Percentiles rank a stretch among this genome's conserved stretches.
phyloP scores from a whole-genome alignment of 345 rosid genomes.

The Linum trigynum region DNA sequence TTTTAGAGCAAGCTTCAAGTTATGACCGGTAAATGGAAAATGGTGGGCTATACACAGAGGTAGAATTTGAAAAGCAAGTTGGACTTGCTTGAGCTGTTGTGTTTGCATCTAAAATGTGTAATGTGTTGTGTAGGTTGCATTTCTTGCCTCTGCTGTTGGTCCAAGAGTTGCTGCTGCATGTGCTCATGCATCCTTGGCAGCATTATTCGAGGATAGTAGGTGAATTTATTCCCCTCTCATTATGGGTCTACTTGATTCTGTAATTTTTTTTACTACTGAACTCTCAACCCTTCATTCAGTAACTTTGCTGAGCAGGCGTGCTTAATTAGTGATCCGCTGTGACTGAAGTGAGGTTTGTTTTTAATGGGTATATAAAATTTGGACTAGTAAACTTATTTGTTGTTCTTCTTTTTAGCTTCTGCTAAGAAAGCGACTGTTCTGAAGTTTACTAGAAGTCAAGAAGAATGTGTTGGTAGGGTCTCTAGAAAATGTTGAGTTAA shows the following conservation, averaged over 20 bases:
- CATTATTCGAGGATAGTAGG: conserved; percentile 68
- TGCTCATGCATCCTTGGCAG: conserved; percentile 89
- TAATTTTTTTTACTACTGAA: too few species aligned
- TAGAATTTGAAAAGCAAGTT: background rate
- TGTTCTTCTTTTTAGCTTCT: too few species aligned
- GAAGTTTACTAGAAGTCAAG: too few species aligned
- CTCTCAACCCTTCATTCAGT: background rate
- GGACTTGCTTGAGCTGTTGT: background rate
- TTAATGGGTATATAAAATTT: too few species aligned
- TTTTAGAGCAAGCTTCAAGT: background rate
- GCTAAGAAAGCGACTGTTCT: too few species aligned
- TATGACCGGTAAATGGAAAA: background rate
- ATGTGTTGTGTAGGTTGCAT: conserved; percentile 57
- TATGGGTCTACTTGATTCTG: too few species aligned
- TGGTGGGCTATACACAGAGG: background rate
- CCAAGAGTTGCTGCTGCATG: conserved; percentile 98
- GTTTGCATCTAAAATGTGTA: conserved; percentile 15
- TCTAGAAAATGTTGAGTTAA: too few species aligned
- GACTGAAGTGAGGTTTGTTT: too few species aligned
- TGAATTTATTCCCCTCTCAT: conserved; percentile 23
- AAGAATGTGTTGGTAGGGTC: too few species aligned
- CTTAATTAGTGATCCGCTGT: too few species aligned
- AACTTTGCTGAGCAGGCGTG: background rate
- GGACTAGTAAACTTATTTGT: too few species aligned
- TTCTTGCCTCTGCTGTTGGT: conserved; percentile 93